These are phyloP conservation scores for Psilocybe subaeruginosa DNA, from an alignment of 768 basidiomycete species.

Conservation along the genomic window DNA sequence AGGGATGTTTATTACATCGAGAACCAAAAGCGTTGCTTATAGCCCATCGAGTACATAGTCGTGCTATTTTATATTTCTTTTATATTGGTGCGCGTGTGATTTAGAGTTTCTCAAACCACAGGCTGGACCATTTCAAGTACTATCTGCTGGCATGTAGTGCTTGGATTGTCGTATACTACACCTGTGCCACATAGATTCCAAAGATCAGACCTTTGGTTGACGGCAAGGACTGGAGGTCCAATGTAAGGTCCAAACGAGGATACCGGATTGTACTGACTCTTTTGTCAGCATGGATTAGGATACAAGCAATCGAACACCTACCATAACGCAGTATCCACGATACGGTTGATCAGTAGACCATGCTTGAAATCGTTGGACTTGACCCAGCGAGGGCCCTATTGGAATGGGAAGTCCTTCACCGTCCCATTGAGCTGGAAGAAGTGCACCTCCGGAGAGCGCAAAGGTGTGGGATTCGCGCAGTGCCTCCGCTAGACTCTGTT, in stretches of 20 bases:
- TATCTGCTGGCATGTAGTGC: neutral
- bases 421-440: neutral
- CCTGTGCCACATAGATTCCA: neutral
- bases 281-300: neutral
- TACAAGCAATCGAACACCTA: neutral
- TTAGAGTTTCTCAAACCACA: neutral
- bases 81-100: no score
- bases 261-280: neutral
- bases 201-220: neutral
- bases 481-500: neutral
- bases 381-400: neutral
- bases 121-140: neutral
- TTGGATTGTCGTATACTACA: neutral
- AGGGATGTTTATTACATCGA: no score
- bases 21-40: no score
- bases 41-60: no score
- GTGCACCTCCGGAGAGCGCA: neutral
- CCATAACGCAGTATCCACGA: neutral
- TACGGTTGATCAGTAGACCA: neutral
- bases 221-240: neutral
- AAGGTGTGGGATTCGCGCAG: neutral
- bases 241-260: conserved; percentile 7
- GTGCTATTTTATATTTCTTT: no score
- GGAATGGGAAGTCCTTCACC: neutral
- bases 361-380: neutral